These are phyloP conservation scores for Mycena belliarum DNA, from an alignment of 768 basidiomycete species.

Conservation along the genomic window DNA sequence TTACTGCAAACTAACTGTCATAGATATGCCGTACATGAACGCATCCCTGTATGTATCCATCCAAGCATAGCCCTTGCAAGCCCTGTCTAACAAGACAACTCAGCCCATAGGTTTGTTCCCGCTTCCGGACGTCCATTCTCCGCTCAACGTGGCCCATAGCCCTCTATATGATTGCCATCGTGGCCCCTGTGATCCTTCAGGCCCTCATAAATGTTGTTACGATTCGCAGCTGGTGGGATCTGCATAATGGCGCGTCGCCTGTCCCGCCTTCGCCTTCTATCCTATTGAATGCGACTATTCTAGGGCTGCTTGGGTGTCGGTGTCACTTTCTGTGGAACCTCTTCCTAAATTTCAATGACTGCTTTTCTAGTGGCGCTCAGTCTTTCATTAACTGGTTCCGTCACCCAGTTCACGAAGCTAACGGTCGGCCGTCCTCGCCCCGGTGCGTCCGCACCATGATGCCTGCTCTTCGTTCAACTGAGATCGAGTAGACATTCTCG, in stretches of 20 bases:
- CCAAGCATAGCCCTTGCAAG: conserved; percentile 30
- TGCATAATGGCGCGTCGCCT: conserved; percentile 61
- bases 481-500: conserved; percentile 52
- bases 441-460: conserved; percentile 35
- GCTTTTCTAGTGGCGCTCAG: conserved; percentile 60
- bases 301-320: conserved; percentile 45
- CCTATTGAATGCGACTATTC: neutral
- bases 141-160: conserved; percentile 26
- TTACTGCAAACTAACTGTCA: neutral
- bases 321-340: conserved; percentile 1
- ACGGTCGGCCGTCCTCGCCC: conserved; percentile 90
- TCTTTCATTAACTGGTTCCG: conserved; percentile 72
- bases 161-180: conserved; percentile 52
- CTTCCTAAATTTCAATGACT: neutral
- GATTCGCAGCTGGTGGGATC: conserved; percentile 86
- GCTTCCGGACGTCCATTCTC: neutral
- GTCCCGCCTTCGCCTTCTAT: conserved; percentile 8
- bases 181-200: conserved; percentile 71
- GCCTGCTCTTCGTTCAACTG: neutral
- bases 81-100: neutral
- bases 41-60: conserved; percentile 70
- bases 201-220: conserved; percentile 70
- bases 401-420: conserved; percentile 85
- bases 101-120: conserved; percentile 12
- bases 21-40: conserved; percentile 74